Conservation (phyloP, 164 flowering plant species). For the Taxillus chinensis region DNA sequence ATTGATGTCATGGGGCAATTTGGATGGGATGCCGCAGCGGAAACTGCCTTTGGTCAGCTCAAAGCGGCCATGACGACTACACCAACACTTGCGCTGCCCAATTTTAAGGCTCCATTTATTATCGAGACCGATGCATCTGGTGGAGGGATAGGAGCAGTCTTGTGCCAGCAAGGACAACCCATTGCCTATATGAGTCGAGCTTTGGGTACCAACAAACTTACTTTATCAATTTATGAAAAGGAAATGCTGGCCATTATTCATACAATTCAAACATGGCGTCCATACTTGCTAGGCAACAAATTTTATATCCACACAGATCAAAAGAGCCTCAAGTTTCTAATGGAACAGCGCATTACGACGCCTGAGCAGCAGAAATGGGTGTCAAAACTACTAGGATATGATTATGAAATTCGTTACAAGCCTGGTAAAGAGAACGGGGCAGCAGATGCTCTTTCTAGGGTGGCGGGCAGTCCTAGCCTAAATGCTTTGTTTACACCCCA, state of each 20-base stretch:
- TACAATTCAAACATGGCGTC: neutral
- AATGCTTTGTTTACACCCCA: neutral
- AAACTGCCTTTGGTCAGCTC: neutral
- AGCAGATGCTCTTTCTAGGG: neutral
- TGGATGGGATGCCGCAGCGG: neutral
- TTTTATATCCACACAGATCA: neutral
- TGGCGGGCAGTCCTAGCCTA: neutral
- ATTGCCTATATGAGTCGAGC: neutral
- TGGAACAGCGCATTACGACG: neutral
- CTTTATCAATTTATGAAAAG: neutral
- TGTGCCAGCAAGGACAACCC: neutral
- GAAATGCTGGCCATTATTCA: neutral
- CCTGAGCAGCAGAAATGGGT: neutral
- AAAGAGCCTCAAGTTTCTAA: neutral
- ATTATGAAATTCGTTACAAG: slow-evolving; percentile 1
- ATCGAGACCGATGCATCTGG: neutral
- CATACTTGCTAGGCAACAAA: neutral
- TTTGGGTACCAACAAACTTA: neutral
- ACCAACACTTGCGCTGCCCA: neutral
- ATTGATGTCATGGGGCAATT: neutral
- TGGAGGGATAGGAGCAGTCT: neutral
- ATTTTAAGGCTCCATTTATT: neutral
- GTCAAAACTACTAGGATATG: neutral
- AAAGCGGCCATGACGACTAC: neutral
- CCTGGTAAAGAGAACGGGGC: neutral